Evolutionary conservation across 768 basidiomycete species (phyloP).

Genomic region (Calocera cornea): DNA sequence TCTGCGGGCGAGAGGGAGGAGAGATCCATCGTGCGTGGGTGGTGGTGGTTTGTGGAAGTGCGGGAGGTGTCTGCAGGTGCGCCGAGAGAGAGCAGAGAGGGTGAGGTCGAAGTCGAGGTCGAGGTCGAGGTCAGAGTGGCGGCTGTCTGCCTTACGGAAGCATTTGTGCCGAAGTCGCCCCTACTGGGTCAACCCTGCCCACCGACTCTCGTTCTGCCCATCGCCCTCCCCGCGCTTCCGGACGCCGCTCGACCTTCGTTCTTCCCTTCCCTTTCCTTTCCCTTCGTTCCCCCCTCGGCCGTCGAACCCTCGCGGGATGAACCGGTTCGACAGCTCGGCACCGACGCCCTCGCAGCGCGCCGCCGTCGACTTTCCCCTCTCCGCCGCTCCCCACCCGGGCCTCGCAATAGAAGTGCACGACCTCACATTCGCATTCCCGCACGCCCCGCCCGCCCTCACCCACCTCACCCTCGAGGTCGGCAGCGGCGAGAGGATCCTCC

Average conservation of each 20-base stretch:
- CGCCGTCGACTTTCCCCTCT: neutral
- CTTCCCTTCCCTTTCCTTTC: too few species aligned
- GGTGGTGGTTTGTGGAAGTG: neutral
- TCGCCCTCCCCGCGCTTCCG: too few species aligned
- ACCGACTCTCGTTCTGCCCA: too few species aligned
- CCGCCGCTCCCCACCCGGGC: conserved; percentile 6
- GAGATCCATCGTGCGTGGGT: conserved; percentile 66
- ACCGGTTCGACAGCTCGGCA: neutral
- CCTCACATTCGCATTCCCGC: conserved; percentile 21
- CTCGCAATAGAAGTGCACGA: conserved; percentile 20
- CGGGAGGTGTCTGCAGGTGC: neutral
- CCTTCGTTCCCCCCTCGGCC: too few species aligned
- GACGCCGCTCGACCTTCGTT: too few species aligned
- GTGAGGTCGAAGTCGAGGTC: neutral
- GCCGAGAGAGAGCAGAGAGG: too few species aligned
- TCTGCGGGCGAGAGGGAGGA: conserved; percentile 79
- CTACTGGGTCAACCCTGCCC: too few species aligned
- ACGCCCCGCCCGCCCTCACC: conserved; percentile 39
- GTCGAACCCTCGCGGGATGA: too few species aligned
- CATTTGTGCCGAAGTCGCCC: too few species aligned
- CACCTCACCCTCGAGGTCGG: conserved; percentile 55
- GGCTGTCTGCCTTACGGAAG: too few species aligned
- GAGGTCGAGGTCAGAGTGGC: too few species aligned
- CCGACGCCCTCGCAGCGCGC: neutral
- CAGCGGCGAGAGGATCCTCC: conserved; percentile 64